Percentiles rank a stretch among this genome's conserved stretches.
These are phyloP conservation scores for Drechslerella coelobrocha DNA, from an alignment of 2,329 filamentous ascomycete genomes.

Conservation along the genomic window DNA sequence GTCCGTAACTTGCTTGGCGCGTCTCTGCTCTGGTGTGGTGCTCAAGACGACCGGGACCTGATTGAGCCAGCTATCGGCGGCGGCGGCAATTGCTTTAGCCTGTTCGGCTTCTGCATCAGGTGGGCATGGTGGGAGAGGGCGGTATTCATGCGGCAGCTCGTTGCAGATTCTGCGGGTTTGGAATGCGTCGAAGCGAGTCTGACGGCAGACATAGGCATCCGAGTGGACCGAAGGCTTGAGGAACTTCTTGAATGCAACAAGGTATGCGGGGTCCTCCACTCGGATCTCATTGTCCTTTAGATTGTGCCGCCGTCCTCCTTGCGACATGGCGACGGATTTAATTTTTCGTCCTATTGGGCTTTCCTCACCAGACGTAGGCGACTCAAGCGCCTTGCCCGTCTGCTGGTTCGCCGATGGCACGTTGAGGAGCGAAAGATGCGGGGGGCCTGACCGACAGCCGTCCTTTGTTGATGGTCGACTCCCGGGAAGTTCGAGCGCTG, in stretches of 20 bases:
- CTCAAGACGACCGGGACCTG: constrained; percentile 78
- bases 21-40: constrained; percentile 66
- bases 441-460: constrained; percentile 32
- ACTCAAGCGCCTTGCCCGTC: constrained; percentile 19
- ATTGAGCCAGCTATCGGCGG: constrained; percentile 65
- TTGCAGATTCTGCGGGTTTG: constrained; percentile 82
- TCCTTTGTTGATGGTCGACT: constrained; percentile 45
- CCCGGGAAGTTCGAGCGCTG: constrained; percentile 31
- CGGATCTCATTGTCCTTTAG: constrained; percentile 50
- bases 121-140: constrained; percentile 70
- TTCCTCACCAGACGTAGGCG: constrained; percentile 44
- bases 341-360: constrained; percentile 35
- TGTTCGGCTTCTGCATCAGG: constrained; percentile 58
- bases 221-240: constrained; percentile 69
- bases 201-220: constrained; percentile 84
- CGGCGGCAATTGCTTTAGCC: constrained; percentile 64
- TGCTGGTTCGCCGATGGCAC: constrained; percentile 18
- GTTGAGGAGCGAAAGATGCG: constrained; percentile 45
- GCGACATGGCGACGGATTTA: constrained; percentile 14
- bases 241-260: constrained; percentile 81
- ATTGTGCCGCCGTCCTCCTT: constrained; percentile 40
- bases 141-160: constrained; percentile 83
- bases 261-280: constrained; percentile 76
- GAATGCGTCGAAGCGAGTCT: constrained; percentile 84
- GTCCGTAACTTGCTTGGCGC: constrained; percentile 52